Evolutionary conservation across 257 asterid genomes (phyloP).

Genomic region (Primulina huaijiensis): DNA sequence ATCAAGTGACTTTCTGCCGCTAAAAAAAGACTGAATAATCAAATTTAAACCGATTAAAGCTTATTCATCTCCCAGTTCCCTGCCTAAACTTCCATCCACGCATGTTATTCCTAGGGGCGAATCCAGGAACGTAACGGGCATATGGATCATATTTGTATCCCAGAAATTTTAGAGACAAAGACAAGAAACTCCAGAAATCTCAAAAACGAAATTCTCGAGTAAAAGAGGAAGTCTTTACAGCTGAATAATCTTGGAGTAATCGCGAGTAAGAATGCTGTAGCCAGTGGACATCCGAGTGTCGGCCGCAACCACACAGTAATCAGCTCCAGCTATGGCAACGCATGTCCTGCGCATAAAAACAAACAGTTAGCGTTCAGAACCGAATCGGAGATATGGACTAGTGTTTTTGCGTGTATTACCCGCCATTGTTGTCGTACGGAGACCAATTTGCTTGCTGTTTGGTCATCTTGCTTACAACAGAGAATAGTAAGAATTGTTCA

Average conservation of each 20-base stretch:
- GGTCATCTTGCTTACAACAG: constrained; percentile 43
- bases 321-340: constrained; percentile 90
- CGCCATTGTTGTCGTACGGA: constrained; percentile 98
- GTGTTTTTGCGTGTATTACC: constrained; percentile 47
- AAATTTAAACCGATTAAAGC: no score
- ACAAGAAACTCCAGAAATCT: neutral
- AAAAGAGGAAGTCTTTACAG: constrained; percentile 44
- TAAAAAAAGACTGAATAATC: no score
- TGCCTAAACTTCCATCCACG: neutral
- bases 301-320: constrained; percentile 93
- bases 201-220: neutral
- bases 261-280: constrained; percentile 77
- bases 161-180: neutral
- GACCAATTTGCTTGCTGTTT: constrained; percentile 88
- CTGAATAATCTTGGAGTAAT: constrained; percentile 82
- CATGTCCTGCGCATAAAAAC: constrained; percentile 55
- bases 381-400: constrained; percentile 1
- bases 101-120: neutral
- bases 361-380: neutral
- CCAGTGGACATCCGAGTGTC: constrained; percentile 94
- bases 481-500: constrained; percentile 6
- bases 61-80: neutral
- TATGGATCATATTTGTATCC: neutral
- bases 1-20: neutral
- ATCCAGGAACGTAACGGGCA: neutral